These are phyloP conservation scores for Phoma herbarum DNA, from an alignment of 2,329 filamentous ascomycete species.

Conservation along the genomic window DNA sequence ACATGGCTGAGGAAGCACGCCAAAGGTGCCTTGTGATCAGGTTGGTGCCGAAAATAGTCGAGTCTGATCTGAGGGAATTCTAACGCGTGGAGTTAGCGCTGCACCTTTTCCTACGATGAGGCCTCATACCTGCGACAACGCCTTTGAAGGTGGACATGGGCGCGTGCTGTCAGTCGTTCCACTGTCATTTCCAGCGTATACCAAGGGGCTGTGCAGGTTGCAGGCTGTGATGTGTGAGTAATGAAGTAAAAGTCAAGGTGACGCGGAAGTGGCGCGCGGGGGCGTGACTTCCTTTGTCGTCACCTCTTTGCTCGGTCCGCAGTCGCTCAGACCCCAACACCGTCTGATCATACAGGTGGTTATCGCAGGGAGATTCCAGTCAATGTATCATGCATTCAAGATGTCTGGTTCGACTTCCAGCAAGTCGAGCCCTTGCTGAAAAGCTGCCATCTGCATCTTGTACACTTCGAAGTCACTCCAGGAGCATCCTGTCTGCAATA, in stretches of 20 bases:
- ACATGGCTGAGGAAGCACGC: slow-evolving; percentile 93
- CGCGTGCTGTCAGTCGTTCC: background rate
- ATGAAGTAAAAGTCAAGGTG: background rate
- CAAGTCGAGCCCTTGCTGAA: background rate
- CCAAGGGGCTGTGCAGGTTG: background rate
- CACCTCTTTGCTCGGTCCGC: background rate
- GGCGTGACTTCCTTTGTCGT: slow-evolving; percentile 8
- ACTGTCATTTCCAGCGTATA: slow-evolving; percentile 8
- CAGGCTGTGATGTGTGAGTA: background rate
- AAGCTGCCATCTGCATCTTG: too few relatives aligned
- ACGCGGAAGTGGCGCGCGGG: slow-evolving; percentile 15
- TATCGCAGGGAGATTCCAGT: background rate
- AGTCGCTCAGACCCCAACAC: background rate
- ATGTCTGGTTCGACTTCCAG: background rate
- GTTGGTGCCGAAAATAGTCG: slow-evolving; percentile 77
- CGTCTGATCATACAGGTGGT: background rate
- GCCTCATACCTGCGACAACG: slow-evolving; percentile 36
- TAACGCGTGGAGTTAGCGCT: slow-evolving; percentile 21
- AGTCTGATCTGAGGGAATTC: slow-evolving; percentile 86
- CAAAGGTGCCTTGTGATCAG: slow-evolving; percentile 67
- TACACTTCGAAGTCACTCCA: too few relatives aligned
- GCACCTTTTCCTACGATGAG: slow-evolving; percentile 4
- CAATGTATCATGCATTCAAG: background rate
- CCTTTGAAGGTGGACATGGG: slow-evolving; percentile 50
- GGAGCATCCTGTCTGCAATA: too few relatives aligned